Base-by-base conservation (phyloP, 2,329 filamentous ascomycete genomes). In the Colletotrichum sp. region DNA sequence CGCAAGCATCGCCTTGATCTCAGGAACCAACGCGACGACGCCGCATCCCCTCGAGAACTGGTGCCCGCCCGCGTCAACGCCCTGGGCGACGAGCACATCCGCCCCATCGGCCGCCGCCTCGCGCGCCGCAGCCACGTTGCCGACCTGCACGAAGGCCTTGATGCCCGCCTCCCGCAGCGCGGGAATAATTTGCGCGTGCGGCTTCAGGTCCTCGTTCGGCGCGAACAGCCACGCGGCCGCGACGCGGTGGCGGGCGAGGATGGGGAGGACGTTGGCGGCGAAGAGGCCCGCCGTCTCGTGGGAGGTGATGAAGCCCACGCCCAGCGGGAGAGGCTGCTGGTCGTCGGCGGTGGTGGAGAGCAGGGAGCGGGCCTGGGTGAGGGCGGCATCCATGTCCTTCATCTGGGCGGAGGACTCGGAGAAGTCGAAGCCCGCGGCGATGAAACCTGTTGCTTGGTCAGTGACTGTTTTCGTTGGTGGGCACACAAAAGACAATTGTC, bases 201-300 rank as follows among this genome's bases (percentile, higher is more conserved):
- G 84, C 18, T 85, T 83, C 24, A 85, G 81, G 18, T 87, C 81
- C 7, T 85, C 84, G 36, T 85, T 83, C 3, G 92, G 91, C 4
- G 92, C 93, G 80, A 94, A 94, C 63, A 95, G 87, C 93, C 93
- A 95, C 10, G 93, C 86, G 1, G 91, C 92, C 4, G 88, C 89
- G 3, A 92, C 92, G 0, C 83, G 83, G 81, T 92, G 89, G 76
- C 86, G 84, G 28, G 81, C 80, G 21, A 95, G 84, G 15, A 93
- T 78, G 2, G 89, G 88, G 3, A 91, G 81, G 3, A 86, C 85
- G n/a, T 85, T 88, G 71, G 82, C 76, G 30, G 79, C 75, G 78
- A 90, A 90, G 67, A 83, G 78, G 1, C 75, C n/a, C 3, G 85
- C 79, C 28, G 85, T 85, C 26, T 84, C 81, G 68, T 88, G 83